A percentile compares a stretch with the other conserved stretches of the same genome.
Evolutionary conservation across 2,329 filamentous ascomycete species (phyloP).

Genomic region (Uncinocarpus reesii): DNA sequence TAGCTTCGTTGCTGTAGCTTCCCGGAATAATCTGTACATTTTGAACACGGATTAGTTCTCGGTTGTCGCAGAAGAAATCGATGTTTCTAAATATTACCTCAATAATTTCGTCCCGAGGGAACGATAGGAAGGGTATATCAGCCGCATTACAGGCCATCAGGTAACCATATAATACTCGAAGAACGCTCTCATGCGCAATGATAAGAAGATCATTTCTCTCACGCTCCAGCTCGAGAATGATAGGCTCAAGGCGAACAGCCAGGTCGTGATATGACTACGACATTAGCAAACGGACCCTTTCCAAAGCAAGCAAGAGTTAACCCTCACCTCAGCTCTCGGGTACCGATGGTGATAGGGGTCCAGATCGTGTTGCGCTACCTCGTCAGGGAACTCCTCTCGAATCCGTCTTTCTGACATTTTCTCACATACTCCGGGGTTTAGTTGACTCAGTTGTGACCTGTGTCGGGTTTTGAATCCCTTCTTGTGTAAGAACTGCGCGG

Average conservation of each 20-base stretch:
- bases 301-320: background rate
- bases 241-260: conserved; percentile 92
- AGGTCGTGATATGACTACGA: conserved; percentile 89
- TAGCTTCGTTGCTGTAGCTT: conserved; percentile 92
- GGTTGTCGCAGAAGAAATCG: background rate
- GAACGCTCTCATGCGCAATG: conserved; percentile 95
- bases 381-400: conserved; percentile 71
- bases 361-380: conserved; percentile 81
- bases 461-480: conserved; percentile 79
- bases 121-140: conserved; percentile 85
- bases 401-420: conserved; percentile 80
- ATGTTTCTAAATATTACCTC: conserved; percentile 46
- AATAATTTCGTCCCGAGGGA: conserved; percentile 94
- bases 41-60: conserved; percentile 1
- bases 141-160: conserved; percentile 96
- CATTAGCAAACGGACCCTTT: background rate
- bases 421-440: conserved; percentile 93
- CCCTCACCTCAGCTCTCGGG: conserved; percentile 72
- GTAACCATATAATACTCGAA: conserved; percentile 92
- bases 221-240: conserved; percentile 91
- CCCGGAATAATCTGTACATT: conserved; percentile 86
- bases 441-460: conserved; percentile 89
- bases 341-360: conserved; percentile 97
- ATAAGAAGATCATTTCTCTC: conserved; percentile 97
- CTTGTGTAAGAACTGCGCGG: conserved; percentile 67